Evolutionary conservation across 148 eudicot species (phyloP).

Genomic region (Vaccinium corymbosum): DNA sequence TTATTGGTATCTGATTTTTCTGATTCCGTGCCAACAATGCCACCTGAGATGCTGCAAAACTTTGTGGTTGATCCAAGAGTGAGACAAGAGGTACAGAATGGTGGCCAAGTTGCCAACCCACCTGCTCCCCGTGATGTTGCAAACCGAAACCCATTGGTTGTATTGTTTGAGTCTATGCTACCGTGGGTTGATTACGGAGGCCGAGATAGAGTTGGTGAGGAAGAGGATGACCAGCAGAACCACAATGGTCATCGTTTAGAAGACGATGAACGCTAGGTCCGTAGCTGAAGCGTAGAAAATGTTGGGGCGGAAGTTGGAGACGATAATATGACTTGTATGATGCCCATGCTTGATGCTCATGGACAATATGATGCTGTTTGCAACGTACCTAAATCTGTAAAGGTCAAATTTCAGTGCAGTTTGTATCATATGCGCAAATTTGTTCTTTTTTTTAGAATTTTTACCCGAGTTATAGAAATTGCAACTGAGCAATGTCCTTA

Average conservation of each 20-base stretch:
- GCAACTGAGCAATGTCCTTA: background rate
- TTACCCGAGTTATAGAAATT: background rate
- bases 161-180: conserved; percentile 74
- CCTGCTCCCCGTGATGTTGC: conserved; percentile 60
- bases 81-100: conserved; percentile 43
- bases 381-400: background rate
- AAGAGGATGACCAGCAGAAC: conserved; percentile 20
- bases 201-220: conserved; percentile 33
- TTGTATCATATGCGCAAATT: background rate
- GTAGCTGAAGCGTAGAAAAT: background rate
- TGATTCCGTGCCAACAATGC: conserved; percentile 75
- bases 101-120: conserved; percentile 36
- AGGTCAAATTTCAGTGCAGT: background rate
- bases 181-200: conserved; percentile 72
- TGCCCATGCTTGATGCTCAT: background rate
- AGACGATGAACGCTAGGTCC: conserved; percentile 22
- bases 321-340: background rate
- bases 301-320: background rate
- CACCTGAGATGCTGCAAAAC: conserved; percentile 85
- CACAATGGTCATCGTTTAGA: conserved; percentile 24
- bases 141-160: conserved; percentile 71
- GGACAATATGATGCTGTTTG: background rate
- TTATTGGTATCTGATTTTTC: conserved; percentile 84
- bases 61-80: conserved; percentile 71
- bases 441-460: background rate